Base-by-base conservation (phyloP, 1,284 basidiomycete genomes). In the Phlebopus sp. region DNA sequence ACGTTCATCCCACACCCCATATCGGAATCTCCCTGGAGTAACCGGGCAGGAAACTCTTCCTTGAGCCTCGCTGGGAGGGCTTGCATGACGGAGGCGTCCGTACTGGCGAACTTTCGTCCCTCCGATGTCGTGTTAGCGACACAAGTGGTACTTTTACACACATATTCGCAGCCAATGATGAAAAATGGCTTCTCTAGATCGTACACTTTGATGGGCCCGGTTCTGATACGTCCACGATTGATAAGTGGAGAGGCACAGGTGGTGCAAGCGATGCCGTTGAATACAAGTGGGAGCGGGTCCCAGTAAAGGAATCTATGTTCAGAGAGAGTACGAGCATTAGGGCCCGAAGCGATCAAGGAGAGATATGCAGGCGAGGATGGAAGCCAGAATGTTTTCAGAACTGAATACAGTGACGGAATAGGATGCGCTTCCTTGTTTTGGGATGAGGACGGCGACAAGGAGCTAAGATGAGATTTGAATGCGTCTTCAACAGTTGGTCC, bases 311-410 rank as follows among this genome's bases (percentile, higher is more conserved):
- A 89, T 4, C 77, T 77, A 53, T 89, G 81, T 48, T 86, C 79
- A 3, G 82, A 81, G 5, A 81, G 80, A 0, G 77, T 81, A 31
- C 82, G 78, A 7, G 81, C 70, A 13, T 79, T 81, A 5, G 79
- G 78, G 1, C 82, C 75, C 4, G 84, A 83, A n/a, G 84, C 81
- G 5, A 85, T 86, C 31, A 88, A 70, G 0, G 81, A 78, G 56
- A 89, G 86, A 59, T 86, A 88, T 0, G 80, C 71, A 0, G 86
- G 84, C 0, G 84, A 86, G 0, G 78, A 79, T 0, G 86, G 86
- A 10, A 89, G 71, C 86, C 86, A 89, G 55, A 89, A 89, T 0
- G 86, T 87, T 62, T 84, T 85, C 36, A 88, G 70, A 50, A 84
- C 76, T 4, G 80, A 83, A 60, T 89, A 89, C 0, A 86, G 66